These are phyloP conservation scores for Leucaena leucocephala DNA, from an alignment of 306 rosid species.

Conservation along the genomic window DNA sequence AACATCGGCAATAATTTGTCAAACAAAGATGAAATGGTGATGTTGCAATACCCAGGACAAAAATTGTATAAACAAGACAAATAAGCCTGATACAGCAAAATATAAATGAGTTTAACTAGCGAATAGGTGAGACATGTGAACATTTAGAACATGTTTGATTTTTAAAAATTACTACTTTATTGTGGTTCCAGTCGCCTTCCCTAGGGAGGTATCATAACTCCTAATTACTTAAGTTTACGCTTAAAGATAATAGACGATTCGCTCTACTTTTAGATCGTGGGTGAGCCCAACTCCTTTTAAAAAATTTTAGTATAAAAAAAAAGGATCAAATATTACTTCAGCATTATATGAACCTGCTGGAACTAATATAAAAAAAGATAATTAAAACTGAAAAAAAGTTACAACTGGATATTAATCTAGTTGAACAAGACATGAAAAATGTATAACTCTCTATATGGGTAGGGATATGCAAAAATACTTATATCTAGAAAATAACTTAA, in stretches of 20 bases:
- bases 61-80: not conserved
- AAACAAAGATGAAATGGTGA: slow-evolving; percentile 23
- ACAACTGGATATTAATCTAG: not conserved
- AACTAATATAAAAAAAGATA: not conserved
- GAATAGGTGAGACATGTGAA: too few species aligned
- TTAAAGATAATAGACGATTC: too few species aligned
- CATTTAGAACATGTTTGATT: too few species aligned
- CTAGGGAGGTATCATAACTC: too few species aligned
- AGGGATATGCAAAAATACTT: not conserved
- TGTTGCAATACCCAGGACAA: not conserved
- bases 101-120: too few species aligned
- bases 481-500: not conserved
- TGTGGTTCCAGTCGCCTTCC: too few species aligned
- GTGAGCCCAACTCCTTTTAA: too few species aligned
- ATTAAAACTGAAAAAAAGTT: not conserved
- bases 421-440: not conserved
- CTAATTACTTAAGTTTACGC: too few species aligned
- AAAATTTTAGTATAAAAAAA: too few species aligned
- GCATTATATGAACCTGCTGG: not conserved
- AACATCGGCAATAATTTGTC: slow-evolving; percentile 9
- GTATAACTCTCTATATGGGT: not conserved
- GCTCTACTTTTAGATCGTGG: too few species aligned
- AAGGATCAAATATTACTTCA: slow-evolving; percentile 5
- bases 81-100: slow-evolving; percentile 5
- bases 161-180: too few species aligned